These are phyloP conservation scores for Draba incana DNA, from an alignment of 345 rosid genomes.

Conservation along the genomic window DNA sequence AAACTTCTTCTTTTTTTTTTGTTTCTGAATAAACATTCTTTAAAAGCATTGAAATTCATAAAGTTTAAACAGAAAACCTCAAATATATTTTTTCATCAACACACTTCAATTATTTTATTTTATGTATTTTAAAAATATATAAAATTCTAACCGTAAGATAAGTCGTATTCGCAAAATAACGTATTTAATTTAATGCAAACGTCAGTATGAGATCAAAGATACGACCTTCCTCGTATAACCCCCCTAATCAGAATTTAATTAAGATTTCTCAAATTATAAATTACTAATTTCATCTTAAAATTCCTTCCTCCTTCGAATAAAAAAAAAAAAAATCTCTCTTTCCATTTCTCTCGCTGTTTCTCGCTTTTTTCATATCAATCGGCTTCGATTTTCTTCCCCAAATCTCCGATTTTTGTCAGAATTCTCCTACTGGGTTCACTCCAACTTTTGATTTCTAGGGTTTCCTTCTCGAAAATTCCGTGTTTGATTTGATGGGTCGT, in stretches of 20 bases:
- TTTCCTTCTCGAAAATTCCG: neutral
- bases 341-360: neutral
- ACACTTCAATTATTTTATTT: too few species aligned
- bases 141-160: too few species aligned
- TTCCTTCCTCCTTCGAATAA: constrained; percentile 16
- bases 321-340: neutral
- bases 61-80: too few species aligned
- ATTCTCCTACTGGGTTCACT: neutral
- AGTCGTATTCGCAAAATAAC: too few species aligned
- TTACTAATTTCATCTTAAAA: neutral
- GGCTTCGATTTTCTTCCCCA: constrained; percentile 30
- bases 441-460: neutral
- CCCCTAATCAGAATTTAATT: constrained; percentile 20
- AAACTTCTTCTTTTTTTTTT: too few species aligned
- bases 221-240: constrained; percentile 44
- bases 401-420: constrained; percentile 1
- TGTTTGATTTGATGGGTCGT: constrained; percentile 23
- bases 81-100: too few species aligned
- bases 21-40: too few species aligned
- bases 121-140: too few species aligned
- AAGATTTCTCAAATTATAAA: neutral
- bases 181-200: neutral
- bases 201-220: constrained; percentile 17
- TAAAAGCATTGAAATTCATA: too few species aligned
- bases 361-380: constrained; percentile 6